Evolutionary conservation across 1,139 yeast species (phyloP), one percentile per base, ranked within the genome.

Genomic region (Candida sp.): DNA sequence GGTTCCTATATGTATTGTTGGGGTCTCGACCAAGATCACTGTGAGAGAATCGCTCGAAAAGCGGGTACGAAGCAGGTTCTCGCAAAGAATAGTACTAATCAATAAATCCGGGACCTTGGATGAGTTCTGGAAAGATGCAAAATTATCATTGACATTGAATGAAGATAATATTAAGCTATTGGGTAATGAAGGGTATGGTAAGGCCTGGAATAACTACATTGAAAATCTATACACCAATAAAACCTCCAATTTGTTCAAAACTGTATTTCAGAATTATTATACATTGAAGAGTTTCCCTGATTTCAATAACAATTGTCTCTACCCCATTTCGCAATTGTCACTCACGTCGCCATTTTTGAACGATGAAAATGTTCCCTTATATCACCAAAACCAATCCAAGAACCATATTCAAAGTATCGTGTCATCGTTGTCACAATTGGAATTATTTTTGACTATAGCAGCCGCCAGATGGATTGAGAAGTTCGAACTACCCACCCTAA

Each of bases 51-150:
- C 81, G 51, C 70, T 93, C 43, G 99, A 95, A 58, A 93, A 91
- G 57, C 76, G 99, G 53, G 98, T 95, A 0, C 78, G 90, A 52
- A 85, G 95, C 45, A 71, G 99, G 48, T 93, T 91, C 61, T 84
- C 95, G 30, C 97, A 91, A 58, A 68, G 96, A 42, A 67, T 87
- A 2, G 74, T 88, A 30, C 73, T 79, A 32, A 69, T 89, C 37
- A 76, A 77, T 36, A 82, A 82, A 43, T 71, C 84, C 0, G 51
- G 54, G 2, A 60, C 63, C 5, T 49, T 79, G 2, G 76, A 73
- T 1, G 73, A 69, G 5, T 84, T 80, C 50, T 70, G 66, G 66
- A 38, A 47, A 1, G 58, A 64, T 41, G 70, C 70, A 19, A 56
- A 58, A 36, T 45, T 59, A 12, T 59, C 60, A 5, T 54, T 73